phyloP scores from a whole-genome alignment of 768 basidiomycete genomes.

The Naganishia randhawae region DNA sequence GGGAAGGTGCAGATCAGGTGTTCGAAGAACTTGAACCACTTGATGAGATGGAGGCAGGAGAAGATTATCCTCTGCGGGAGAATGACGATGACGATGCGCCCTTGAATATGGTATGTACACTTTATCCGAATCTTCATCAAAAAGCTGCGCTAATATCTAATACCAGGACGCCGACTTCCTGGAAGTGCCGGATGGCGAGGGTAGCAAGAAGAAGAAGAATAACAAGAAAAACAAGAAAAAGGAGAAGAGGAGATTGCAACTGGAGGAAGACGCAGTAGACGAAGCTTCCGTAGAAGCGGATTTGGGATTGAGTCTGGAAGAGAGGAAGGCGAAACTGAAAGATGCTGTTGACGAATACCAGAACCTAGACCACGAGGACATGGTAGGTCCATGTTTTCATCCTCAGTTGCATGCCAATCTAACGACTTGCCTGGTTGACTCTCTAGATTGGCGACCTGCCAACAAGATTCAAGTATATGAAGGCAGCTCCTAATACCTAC shows the following conservation, averaged over 20 bases:
- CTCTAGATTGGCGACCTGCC: slow-evolving; percentile 77
- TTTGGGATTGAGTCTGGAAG: slow-evolving; percentile 65
- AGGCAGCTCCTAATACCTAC: slow-evolving; percentile 59
- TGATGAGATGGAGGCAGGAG: slow-evolving; percentile 57
- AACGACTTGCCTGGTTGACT: neutral
- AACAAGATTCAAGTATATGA: slow-evolving; percentile 88
- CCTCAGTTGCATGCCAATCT: neutral
- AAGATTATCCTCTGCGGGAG: neutral
- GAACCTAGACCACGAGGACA: slow-evolving; percentile 88
- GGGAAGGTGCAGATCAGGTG: slow-evolving; percentile 58
- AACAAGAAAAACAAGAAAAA: slow-evolving; percentile 42
- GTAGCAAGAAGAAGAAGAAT: slow-evolving; percentile 37
- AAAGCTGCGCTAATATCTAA: neutral
- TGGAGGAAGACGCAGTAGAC: slow-evolving; percentile 50
- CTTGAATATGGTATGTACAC: slow-evolving; percentile 45
- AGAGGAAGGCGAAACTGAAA: slow-evolving; percentile 75
- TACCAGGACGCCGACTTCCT: slow-evolving; percentile 47
- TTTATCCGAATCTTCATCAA: neutral
- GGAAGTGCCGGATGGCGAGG: slow-evolving; percentile 31
- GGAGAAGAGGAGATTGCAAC: slow-evolving; percentile 29
- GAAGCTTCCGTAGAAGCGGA: slow-evolving; percentile 48
- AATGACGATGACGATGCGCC: slow-evolving; percentile 61
- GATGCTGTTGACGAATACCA: slow-evolving; percentile 89
- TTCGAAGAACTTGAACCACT: slow-evolving; percentile 38
- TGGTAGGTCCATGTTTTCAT: slow-evolving; percentile 58